These are phyloP conservation scores for Chaetoscypha palmicola DNA, from an alignment of 2,329 filamentous ascomycete species.

Conservation along the genomic window DNA sequence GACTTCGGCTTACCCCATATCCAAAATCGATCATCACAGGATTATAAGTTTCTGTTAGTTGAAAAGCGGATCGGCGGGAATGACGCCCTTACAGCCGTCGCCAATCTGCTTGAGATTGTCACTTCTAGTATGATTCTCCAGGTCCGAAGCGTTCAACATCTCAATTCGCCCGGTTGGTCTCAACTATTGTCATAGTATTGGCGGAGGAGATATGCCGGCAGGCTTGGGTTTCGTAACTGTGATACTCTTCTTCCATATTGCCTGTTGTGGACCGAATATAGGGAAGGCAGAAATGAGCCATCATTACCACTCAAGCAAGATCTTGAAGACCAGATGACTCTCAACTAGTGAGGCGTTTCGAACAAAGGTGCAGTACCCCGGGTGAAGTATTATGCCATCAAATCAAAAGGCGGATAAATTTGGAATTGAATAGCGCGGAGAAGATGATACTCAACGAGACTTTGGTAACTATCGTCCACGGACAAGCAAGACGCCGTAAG, in stretches of 20 bases:
- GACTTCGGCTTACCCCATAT: no score
- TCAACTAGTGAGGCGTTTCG: not conserved
- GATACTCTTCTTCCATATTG: slow-evolving; percentile 8
- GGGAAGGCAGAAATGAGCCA: not conserved
- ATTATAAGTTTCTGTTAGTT: no score
- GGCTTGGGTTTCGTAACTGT: not conserved
- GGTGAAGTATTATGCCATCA: no score
- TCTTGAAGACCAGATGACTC: slow-evolving; percentile 9
- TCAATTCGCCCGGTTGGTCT: not conserved
- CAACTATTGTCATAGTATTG: not conserved
- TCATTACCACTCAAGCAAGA: not conserved
- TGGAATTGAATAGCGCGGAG: no score
- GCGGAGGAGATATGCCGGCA: slow-evolving; percentile 2
- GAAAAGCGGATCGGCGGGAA: slow-evolving; percentile 13
- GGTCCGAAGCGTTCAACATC: not conserved
- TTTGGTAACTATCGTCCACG: no score
- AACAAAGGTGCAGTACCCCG: no score
- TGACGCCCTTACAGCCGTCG: slow-evolving; percentile 11
- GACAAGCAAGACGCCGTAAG: no score
- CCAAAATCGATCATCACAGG: no score
- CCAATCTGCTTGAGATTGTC: slow-evolving; percentile 1
- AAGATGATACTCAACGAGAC: no score
- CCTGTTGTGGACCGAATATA: slow-evolving; percentile 7
- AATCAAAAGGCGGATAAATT: no score
- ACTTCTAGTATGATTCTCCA: not conserved